Evolutionary conservation across 345 rosid genomes (phyloP), one percentile per base, ranked within the genome.

Genomic region (Camelina neglecta): DNA sequence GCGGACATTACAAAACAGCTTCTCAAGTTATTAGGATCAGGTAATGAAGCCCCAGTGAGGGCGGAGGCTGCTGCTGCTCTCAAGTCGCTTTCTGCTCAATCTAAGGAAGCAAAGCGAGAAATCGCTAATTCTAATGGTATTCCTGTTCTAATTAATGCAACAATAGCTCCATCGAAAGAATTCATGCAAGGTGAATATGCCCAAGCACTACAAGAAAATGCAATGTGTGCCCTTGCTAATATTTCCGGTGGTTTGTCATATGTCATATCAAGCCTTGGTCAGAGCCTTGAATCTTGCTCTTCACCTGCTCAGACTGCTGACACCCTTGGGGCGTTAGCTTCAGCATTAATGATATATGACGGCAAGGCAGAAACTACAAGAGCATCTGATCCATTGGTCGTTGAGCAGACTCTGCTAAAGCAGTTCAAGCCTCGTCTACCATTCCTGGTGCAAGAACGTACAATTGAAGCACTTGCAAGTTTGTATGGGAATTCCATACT

Each of bases 51-150:
- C 60, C 67, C 96, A 11, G 96, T 96, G 60, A 91, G 99, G 83
- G 99, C 99, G 72, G 98, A 96, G 88, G 97, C 99, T 71, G 98
- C 99, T 38, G 96, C 93, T 68, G 95, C 97, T 76, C 90, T 96
- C 31, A 93, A 93, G 81, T 89, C 99, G 66, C 98, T 96, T 72
- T 96, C 99, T 80, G 86, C 91, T 11, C 97, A 85, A 73, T 86
- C 90, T 76, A 93, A 93, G 83, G 99, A 93, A 81, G 98, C 99
- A 54, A 88, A 96, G 75, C 81, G 80, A 59, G 97, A 96, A 73
- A 90, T 96, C 55, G 99, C 98, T 64, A 87, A 82, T 79, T 81
- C 87, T 56, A 91, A 91, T 75, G 99, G 99, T 62, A 96, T 96
- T 75, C 99, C 99, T 38, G 86, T 86, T 62, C 80, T 96, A 59